Conservation (phyloP, 2,329 filamentous ascomycete genomes). For the Fusarium kyushuense region DNA sequence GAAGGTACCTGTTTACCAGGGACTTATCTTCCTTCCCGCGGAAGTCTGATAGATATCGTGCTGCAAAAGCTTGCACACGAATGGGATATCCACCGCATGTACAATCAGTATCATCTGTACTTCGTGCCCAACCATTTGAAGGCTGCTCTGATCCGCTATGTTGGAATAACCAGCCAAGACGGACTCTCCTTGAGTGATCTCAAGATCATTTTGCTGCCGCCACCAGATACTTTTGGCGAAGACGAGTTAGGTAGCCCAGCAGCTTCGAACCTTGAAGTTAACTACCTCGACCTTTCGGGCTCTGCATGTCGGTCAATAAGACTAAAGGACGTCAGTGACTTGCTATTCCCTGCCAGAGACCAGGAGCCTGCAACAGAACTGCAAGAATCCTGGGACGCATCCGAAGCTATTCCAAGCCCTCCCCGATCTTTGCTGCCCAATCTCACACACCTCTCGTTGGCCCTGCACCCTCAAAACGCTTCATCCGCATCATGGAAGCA, state of each 20-base stretch:
- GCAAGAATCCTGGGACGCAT: conserved; percentile 67
- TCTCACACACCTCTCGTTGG: conserved; percentile 71
- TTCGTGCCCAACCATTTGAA: conserved; percentile 66
- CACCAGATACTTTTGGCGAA: conserved; percentile 44
- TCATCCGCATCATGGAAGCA: conserved; percentile 67
- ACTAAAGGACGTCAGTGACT: conserved; percentile 64
- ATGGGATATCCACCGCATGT: conserved; percentile 67
- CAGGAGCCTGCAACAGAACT: conserved; percentile 45
- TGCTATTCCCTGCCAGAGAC: conserved; percentile 60
- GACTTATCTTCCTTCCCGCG: conserved; percentile 56
- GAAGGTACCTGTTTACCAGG: conserved; percentile 57
- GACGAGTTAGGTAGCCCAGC: conserved; percentile 46
- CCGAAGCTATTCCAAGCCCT: conserved; percentile 50
- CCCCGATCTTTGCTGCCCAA: conserved; percentile 63
- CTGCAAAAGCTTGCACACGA: conserved; percentile 64
- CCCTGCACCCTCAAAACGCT: conserved; percentile 55
- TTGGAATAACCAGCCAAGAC: conserved; percentile 59
- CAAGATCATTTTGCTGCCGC: conserved; percentile 58
- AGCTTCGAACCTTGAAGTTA: conserved; percentile 54
- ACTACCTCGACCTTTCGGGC: conserved; percentile 66
- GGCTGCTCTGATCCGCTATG: conserved; percentile 63
- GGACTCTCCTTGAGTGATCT: conserved; percentile 66
- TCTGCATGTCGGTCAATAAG: conserved; percentile 64
- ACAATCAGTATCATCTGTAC: conserved; percentile 68
- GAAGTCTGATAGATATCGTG: conserved; percentile 65